Base-by-base conservation (phyloP, 1,284 basidiomycete genomes). In the Tetrapyrgos nigripes region DNA sequence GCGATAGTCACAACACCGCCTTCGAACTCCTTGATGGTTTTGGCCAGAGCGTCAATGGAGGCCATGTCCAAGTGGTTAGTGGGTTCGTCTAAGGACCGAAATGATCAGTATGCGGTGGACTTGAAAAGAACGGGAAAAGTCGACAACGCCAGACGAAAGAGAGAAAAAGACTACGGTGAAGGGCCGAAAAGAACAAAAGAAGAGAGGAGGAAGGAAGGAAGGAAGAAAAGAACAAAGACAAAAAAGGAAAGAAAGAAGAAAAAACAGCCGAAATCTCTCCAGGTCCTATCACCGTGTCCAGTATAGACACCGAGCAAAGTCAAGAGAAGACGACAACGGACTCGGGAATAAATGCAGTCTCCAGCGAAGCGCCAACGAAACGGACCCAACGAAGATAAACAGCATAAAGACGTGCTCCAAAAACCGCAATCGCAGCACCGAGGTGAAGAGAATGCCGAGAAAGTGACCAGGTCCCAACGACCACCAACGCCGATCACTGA, bases 1-100 rank as follows among this genome's bases (percentile, higher is more conserved):
- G 96, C 49, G 95, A 97, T 63, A 70, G 97, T 97, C 62, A 97
- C 97, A 52, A 98, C 97, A 73, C 97, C 97, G 62, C 97, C 97
- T 71, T 94, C 91, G 73, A 96, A 99, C 72, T 93, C 93, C 79
- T 97, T 97, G 83, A 99, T 98, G 52, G 97, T 96, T 29, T 77
- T 75, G 4, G 96, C 97, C 46, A 99, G 85, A 3, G 97, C 96
- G 74, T 98, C 96, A 74, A 98, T 98, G 19, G 95, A 97, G 59
- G 84, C 87, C 92, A 96, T 96, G 73, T 97, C 94, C 83, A 94
- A 84, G 75, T 97, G 94, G 75, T 96, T 97, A 31, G 94, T 97
- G 45, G 94, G 94, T 74, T 94, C 92, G 71, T 93, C 90, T 84
- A 66, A 23, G 58, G 11, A 27, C 28, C 26, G 3, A 17, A 27